These are phyloP conservation scores for Leptosphaerulina australis DNA, from an alignment of 2,329 filamentous ascomycete species.

Conservation along the genomic window DNA sequence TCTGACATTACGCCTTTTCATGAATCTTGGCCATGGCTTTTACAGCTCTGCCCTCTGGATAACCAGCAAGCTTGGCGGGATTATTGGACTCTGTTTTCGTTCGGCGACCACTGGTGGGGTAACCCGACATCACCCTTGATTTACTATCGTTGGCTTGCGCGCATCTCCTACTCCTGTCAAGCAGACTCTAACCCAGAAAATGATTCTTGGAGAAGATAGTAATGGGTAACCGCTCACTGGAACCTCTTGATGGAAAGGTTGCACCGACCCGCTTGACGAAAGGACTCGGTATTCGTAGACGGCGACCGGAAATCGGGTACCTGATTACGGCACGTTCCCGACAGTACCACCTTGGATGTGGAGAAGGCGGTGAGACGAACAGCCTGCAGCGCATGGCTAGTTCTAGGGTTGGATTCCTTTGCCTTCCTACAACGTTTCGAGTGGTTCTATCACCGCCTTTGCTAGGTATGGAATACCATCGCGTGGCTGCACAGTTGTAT, in stretches of 20 bases:
- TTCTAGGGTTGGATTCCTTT: background rate
- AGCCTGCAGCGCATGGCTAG: background rate
- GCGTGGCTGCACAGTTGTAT: too few relatives aligned
- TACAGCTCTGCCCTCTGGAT: too few relatives aligned
- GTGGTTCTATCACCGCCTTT: too few relatives aligned
- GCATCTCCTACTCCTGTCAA: background rate
- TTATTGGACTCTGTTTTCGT: slow-evolving; percentile 2
- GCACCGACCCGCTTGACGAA: slow-evolving; percentile 3
- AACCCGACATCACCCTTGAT: too few relatives aligned
- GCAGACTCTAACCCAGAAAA: background rate
- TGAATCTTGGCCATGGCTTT: background rate
- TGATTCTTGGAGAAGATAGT: slow-evolving; percentile 19
- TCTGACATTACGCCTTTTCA: too few relatives aligned
- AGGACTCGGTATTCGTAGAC: slow-evolving; percentile 4
- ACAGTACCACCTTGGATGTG: background rate
- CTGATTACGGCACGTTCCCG: slow-evolving; percentile 15
- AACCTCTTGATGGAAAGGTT: background rate
- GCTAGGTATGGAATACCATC: too few relatives aligned
- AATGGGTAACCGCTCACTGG: slow-evolving; percentile 1
- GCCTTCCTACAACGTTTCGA: too few relatives aligned
- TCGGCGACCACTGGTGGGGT: background rate
- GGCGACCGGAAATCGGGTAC: slow-evolving; percentile 15
- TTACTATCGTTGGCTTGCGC: background rate
- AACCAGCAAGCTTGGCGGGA: background rate
- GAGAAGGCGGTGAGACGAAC: slow-evolving; percentile 9